Evolutionary conservation across 2,329 filamentous ascomycete genomes (phyloP), one percentile per base, ranked within the genome.

Genomic region (Microcyclospora pomicola): DNA sequence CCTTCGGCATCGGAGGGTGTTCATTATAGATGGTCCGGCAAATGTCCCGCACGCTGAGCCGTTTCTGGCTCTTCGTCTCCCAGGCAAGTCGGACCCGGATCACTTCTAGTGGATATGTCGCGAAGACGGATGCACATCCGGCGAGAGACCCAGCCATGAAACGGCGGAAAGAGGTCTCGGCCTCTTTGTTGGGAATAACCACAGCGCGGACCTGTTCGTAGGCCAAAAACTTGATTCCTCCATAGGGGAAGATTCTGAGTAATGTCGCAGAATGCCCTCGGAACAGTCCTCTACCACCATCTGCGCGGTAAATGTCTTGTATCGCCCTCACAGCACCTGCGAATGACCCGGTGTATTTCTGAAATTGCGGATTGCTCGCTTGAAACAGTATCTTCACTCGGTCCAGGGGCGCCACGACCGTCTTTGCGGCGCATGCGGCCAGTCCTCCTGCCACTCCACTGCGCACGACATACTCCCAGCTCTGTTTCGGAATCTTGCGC

Each of bases 341-440:
- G 82, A 87, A 95, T 31, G 81, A 86, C 31, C 86, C 83, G 1
- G 84, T 77, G 58, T 96, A 98, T 63, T 93, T 94, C 38, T 81
- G 74, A 58, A 94, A 98, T 49, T 91, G 80, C 2, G 91, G 91
- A 54, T 91, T 95, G 54, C 82, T 85, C 37, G 91, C 82, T 60
- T 98, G 91, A 65, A 98, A 96, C 40, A 98, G 80, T 55, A 98
- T 98, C 65, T 98, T 98, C 54, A 98, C 91, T 48, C 91, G 80
- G 63, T 98, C 91, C 46, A 98, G 81, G 15, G 91, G 91, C 15
- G 86, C 91, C 29, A 98, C 92, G 6, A 93, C 69, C 0, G 88
- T 95, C 69, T 98, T 98, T 44, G 82, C 91, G 48, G 84, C 86
- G 65, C 86, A 94, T 48, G 88, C 91, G 37, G 91, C 91, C 42